Evolutionary conservation across 176 grass and related monocot species (phyloP), one percentile per base, ranked within the genome.

Genomic region (Luzula sylvatica): DNA sequence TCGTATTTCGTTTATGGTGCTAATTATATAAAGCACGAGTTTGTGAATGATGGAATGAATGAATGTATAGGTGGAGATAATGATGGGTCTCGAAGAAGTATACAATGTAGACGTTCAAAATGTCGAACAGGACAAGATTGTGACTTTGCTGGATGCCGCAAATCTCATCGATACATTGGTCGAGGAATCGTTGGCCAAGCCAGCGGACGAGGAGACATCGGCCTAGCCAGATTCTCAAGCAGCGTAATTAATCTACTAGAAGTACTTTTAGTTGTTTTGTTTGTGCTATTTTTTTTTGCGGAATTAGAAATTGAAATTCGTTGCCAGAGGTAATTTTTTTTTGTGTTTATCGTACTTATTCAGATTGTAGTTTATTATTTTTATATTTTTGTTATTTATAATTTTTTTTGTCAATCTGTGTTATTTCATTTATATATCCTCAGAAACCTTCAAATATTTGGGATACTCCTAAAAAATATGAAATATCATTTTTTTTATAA

Each of bases 1-100:
- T 35, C 5, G 5, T 35, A 35, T 35, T 35, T 35, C 9, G n/a
- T n/a, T n/a, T n/a, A n/a, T n/a, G n/a, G n/a, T n/a, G n/a, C n/a
- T n/a, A 22, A 23, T 22, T 21, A 25, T 11, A 35, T 49, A 19
- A 30, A 28, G 20, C 28, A 27, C 16, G 49, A 30, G 38, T 13
- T 40, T 20, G 18, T 28, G 20, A 19, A 28, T 51, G 26, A 46
- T 26, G 23, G 38, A 40, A 61, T 49, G 16, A 25, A 46, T 35
- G 17, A 7, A 46, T 2, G 7, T 70, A 20, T 61, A 84, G 81
- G 81, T 94, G 19, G 87, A 94, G 71, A 87, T 94, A 52, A 82
- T 94, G 68, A 87, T 94, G 87, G 60, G 67, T 42, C 51, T 94
- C 53, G 87, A 94, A 69, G 87, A 83, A 79, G 75, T 70, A 66